Percentiles rank a stretch among this genome's conserved stretches.
These are phyloP conservation scores for Exophiala sp. DNA, from an alignment of 2,329 filamentous ascomycete species.

Conservation along the genomic window DNA sequence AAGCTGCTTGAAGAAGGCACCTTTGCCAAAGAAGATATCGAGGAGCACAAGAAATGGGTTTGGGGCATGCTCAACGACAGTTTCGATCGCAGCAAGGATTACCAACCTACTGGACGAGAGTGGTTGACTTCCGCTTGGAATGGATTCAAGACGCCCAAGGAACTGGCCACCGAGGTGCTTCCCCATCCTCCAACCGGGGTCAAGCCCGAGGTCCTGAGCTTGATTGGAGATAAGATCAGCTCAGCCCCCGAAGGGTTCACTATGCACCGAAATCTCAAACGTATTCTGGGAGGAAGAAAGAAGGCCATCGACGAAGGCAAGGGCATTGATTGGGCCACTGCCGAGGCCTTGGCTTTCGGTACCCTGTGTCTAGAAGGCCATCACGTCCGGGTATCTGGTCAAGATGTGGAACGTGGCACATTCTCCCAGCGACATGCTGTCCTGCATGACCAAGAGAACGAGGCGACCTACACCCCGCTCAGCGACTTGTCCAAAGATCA, in stretches of 20 bases:
- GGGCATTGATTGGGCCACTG: constrained; percentile 96
- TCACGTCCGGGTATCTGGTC: constrained; percentile 94
- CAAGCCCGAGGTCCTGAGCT: constrained; percentile 63
- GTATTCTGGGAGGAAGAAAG: constrained; percentile 80
- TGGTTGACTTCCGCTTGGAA: constrained; percentile 99
- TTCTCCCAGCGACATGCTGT: constrained; percentile 98
- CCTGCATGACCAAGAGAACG: constrained; percentile 93
- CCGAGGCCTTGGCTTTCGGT: constrained; percentile 91
- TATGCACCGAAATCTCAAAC: constrained; percentile 91
- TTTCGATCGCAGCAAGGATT: constrained; percentile 95
- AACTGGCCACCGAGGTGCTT: constrained; percentile 86
- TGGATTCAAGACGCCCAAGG: constrained; percentile 98
- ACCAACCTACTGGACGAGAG: constrained; percentile 91
- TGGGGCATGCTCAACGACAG: constrained; percentile 99
- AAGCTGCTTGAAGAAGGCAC: constrained; percentile 87
- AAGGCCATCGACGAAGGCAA: constrained; percentile 90
- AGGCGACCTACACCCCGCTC: constrained; percentile 86
- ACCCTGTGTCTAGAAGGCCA: constrained; percentile 86
- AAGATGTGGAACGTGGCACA: constrained; percentile 98
- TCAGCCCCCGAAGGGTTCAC: constrained; percentile 76
- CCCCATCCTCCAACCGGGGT: constrained; percentile 86
- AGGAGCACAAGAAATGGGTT: constrained; percentile 99
- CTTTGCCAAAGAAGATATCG: constrained; percentile 94
- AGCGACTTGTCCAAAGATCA: constrained; percentile 86
- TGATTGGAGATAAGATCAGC: constrained; percentile 77